Evolutionary conservation across 2,329 filamentous ascomycete species (phyloP), one percentile per base, ranked within the genome.

Genomic region (Byssothecium circinans): DNA sequence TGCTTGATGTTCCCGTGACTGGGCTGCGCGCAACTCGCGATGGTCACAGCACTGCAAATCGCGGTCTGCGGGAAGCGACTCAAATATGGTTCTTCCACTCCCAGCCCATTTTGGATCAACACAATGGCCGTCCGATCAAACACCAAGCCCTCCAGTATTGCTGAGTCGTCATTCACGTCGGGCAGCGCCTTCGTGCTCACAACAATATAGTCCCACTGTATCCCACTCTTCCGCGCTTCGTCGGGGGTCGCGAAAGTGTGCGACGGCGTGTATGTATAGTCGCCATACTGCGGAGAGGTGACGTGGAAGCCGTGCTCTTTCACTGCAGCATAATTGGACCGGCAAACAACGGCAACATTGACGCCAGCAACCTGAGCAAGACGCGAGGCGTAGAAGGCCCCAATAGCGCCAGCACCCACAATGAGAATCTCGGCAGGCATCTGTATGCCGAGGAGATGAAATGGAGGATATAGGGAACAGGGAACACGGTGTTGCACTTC

Each of bases 171-270:
- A 61, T 83, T 81, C 18, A 81, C 77, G 64, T 88, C 84, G 0
- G 85, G 85, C 8, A 88, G 74, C 0, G 85, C 85, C 68, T 89
- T 89, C 17, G 85, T 88, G 11, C 83, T 85, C 36, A 88, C 82
- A 44, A 89, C 76, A 35, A 89, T 78, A 64, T 81, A 88, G 70
- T 88, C 83, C 81, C 81, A 85, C 8, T 65, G 36, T 71, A 73
- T 51, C 57, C 68, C 22, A 75, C 60, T 56, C 62, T 69, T 42
- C 65, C 73, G 73, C 3, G 84, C 84, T n/a, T 81, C 80, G 8
- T 75, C 74, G 11, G 82, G 79, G 30, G 78, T 84, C 17, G 83
- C 77, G 63, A 83, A 88, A n/a, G 82, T 83, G 39, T 79, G 76
- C 44, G 83, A 51, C 68, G 3, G 87, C 81, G 30, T 72, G 73